These are phyloP conservation scores for Penicillium steckii DNA, from an alignment of 495 filamentous ascomycete genomes.

Conservation along the genomic window DNA sequence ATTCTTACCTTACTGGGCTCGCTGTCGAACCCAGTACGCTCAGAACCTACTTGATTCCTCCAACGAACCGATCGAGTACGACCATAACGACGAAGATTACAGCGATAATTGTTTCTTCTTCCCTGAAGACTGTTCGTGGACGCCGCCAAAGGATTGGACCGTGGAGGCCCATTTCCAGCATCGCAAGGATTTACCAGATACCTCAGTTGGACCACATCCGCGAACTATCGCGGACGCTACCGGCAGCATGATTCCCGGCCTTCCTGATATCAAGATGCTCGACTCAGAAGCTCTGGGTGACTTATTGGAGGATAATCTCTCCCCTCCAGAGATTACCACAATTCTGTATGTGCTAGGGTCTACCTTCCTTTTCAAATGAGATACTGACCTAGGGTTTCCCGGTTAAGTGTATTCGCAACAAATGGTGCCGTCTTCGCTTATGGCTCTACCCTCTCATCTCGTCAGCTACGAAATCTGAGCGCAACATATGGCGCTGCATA, in stretches of 20 bases:
- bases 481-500: conserved; percentile 50
- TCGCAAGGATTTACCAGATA: conserved; percentile 1
- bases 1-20: conserved; percentile 45
- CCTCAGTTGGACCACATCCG: conserved; percentile 3
- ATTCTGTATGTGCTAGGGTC: conserved; percentile 33
- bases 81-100: conserved; percentile 46
- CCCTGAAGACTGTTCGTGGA: conserved; percentile 48
- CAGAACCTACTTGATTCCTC: conserved; percentile 41
- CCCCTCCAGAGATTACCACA: conserved; percentile 47
- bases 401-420: conserved; percentile 38
- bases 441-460: conserved; percentile 41
- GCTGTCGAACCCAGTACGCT: conserved; percentile 37
- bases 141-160: conserved; percentile 34
- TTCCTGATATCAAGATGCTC: conserved; percentile 50
- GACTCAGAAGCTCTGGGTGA: conserved; percentile 48
- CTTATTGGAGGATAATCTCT: conserved; percentile 47
- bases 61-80: conserved; percentile 48
- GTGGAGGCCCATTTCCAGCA: conserved; percentile 17
- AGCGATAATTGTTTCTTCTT: conserved; percentile 49
- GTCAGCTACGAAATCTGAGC: conserved; percentile 46
- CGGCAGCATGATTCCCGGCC: conserved; percentile 47
- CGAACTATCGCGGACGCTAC: conserved; percentile 4
- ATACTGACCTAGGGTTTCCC: neutral
- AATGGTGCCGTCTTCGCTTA: conserved; percentile 50
- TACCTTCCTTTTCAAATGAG: neutral